Evolutionary conservation across 2,329 filamentous ascomycete species (phyloP).

Genomic region (Beauveria brongniartii): DNA sequence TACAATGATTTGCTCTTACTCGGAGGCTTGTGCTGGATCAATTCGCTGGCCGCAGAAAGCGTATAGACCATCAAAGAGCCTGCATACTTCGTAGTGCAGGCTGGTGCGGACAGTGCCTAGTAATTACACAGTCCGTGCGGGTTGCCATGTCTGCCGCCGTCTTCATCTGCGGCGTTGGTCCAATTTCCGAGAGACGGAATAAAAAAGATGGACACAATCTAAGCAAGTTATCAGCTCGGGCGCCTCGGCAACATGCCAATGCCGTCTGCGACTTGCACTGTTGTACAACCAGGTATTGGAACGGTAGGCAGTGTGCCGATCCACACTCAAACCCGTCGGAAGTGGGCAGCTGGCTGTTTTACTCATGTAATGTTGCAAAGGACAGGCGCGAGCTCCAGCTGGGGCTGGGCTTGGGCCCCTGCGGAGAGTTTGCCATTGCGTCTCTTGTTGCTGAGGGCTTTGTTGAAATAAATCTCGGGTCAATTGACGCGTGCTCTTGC

Average conservation of each 20-base stretch:
- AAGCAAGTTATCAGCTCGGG: no score
- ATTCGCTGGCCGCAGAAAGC: background rate
- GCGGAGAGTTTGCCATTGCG: background rate
- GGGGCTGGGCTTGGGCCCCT: background rate
- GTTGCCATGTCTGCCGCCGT: background rate
- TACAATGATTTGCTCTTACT: background rate
- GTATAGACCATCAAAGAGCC: background rate
- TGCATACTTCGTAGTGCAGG: background rate
- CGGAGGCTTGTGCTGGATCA: background rate
- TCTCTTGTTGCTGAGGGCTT: background rate
- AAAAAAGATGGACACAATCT: no score
- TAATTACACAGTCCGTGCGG: background rate
- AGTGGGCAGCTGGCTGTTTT: background rate
- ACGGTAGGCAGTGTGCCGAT: background rate
- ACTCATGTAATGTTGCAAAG: slow-evolving; percentile 1
- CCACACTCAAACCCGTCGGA: background rate
- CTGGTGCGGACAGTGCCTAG: background rate
- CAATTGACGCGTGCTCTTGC: background rate
- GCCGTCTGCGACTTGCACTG: background rate
- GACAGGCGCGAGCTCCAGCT: background rate
- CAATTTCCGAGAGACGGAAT: background rate
- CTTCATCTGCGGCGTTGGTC: background rate
- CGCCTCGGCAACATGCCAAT: no score
- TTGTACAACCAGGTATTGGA: background rate
- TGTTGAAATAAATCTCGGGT: background rate